Evolutionary conservation across 495 filamentous ascomycete species (phyloP).

Genomic region (Neurospora sp.): DNA sequence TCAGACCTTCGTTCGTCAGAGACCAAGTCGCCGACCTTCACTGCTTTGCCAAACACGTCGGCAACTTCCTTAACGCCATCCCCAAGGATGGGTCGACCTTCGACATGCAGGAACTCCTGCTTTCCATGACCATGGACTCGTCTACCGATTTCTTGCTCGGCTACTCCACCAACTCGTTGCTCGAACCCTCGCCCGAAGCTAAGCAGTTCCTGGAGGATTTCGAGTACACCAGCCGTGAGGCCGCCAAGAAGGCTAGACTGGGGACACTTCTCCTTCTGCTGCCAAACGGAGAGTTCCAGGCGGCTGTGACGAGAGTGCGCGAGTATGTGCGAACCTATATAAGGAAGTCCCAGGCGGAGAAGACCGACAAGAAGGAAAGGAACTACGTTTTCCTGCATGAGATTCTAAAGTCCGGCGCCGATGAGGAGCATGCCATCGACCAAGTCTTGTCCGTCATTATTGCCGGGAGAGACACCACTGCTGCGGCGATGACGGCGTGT

Average conservation of each 20-base stretch:
- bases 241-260: slow-evolving; percentile 37
- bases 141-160: slow-evolving; percentile 53
- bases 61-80: slow-evolving; percentile 39
- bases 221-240: slow-evolving; percentile 25
- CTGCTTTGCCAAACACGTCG: slow-evolving; percentile 48
- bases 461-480: slow-evolving; percentile 53
- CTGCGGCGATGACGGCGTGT: slow-evolving; percentile 43
- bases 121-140: slow-evolving; percentile 53
- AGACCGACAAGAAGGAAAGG: slow-evolving; percentile 8
- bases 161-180: slow-evolving; percentile 27
- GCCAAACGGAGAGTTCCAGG: slow-evolving; percentile 37
- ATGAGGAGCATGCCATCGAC: slow-evolving; percentile 28
- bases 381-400: slow-evolving; percentile 44
- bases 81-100: slow-evolving; percentile 32
- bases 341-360: slow-evolving; percentile 18
- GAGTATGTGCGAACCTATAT: slow-evolving; percentile 34
- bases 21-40: slow-evolving; percentile 42
- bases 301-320: slow-evolving; percentile 31
- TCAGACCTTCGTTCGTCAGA: slow-evolving; percentile 39
- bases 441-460: slow-evolving; percentile 45
- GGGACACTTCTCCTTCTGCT: slow-evolving; percentile 44
- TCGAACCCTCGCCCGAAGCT: slow-evolving; percentile 20
- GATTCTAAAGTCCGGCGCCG: slow-evolving; percentile 28
- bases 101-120: slow-evolving; percentile 52
- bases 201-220: slow-evolving; percentile 29